Conservation (phyloP, 2,329 filamentous ascomycete genomes). For the Paracoccidioides lutzii region DNA sequence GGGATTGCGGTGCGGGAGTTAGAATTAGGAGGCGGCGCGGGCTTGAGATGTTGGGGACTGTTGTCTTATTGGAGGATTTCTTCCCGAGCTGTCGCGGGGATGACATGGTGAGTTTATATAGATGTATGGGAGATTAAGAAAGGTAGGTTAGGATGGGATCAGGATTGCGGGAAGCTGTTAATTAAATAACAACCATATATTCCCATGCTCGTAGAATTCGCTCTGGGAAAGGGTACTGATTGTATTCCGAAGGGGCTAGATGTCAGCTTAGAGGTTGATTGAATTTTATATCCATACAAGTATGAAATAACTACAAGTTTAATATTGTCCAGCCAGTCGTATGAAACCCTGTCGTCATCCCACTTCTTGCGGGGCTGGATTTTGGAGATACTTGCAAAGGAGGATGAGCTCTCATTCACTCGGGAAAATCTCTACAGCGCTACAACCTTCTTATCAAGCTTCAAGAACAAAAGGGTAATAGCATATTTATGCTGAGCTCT, state of each 20-base stretch:
- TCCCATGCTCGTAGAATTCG: too few species aligned
- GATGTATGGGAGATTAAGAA: neutral
- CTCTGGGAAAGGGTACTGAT: neutral
- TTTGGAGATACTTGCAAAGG: neutral
- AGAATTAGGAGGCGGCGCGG: conserved; percentile 32
- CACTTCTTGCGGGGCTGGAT: neutral
- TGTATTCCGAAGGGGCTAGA: neutral
- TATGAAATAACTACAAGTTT: too few species aligned
- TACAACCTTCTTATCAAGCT: neutral
- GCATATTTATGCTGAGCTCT: neutral
- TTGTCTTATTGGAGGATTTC: conserved; percentile 4
- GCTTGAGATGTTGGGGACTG: conserved; percentile 20
- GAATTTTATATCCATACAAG: too few species aligned
- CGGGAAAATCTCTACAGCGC: neutral
- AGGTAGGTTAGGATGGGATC: neutral
- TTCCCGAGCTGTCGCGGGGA: conserved; percentile 4
- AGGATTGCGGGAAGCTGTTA: conserved; percentile 1
- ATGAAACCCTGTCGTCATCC: neutral
- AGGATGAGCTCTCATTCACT: neutral
- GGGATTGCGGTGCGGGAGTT: conserved; percentile 25
- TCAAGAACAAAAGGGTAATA: neutral
- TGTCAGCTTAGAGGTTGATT: too few species aligned
- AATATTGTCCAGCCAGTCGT: too few species aligned
- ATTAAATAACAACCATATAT: too few species aligned
- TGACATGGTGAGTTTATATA: neutral